Conservation (phyloP, 2,329 filamentous ascomycete genomes). For the Nakataea oryzae region DNA sequence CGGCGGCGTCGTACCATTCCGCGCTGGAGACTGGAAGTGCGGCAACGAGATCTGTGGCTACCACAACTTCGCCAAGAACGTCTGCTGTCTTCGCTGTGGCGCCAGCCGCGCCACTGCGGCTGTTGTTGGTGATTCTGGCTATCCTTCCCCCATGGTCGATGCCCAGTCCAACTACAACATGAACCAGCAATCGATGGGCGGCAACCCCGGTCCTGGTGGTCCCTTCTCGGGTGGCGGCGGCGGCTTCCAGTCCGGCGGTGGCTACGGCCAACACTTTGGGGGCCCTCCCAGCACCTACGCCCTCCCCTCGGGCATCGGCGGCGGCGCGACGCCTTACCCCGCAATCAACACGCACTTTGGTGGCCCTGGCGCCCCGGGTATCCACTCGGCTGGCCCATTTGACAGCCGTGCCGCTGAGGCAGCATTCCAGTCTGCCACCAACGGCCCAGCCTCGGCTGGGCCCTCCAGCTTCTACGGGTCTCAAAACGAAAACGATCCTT, state of each 20-base stretch:
- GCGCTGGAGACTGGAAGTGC: constrained; percentile 98
- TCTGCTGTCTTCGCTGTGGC: constrained; percentile 92
- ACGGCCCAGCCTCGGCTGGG: constrained; percentile 67
- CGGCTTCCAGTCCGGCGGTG: constrained; percentile 54
- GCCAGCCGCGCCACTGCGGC: constrained; percentile 89
- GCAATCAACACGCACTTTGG: constrained; percentile 75
- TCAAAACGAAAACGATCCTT: constrained; percentile 61
- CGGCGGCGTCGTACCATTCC: constrained; percentile 78
- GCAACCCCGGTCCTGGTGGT: constrained; percentile 62
- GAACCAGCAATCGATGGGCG: constrained; percentile 79
- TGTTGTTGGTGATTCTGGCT: constrained; percentile 87
- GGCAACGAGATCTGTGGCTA: constrained; percentile 95
- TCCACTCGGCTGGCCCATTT: constrained; percentile 78
- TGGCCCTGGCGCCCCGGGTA: constrained; percentile 51
- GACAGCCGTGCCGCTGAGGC: constrained; percentile 90
- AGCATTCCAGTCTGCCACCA: constrained; percentile 82
- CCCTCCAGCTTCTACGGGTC: constrained; percentile 63
- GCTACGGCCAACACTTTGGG: constrained; percentile 72
- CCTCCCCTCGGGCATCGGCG: constrained; percentile 75
- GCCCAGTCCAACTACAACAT: constrained; percentile 73
- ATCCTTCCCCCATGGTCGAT: constrained; percentile 76
- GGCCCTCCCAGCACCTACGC: constrained; percentile 83
- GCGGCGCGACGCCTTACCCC: constrained; percentile 68
- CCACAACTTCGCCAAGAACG: constrained; percentile 99
- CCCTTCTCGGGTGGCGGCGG: constrained; percentile 61